Conservation (phyloP, 2,329 filamentous ascomycete species). For the Alternaria viburni region DNA sequence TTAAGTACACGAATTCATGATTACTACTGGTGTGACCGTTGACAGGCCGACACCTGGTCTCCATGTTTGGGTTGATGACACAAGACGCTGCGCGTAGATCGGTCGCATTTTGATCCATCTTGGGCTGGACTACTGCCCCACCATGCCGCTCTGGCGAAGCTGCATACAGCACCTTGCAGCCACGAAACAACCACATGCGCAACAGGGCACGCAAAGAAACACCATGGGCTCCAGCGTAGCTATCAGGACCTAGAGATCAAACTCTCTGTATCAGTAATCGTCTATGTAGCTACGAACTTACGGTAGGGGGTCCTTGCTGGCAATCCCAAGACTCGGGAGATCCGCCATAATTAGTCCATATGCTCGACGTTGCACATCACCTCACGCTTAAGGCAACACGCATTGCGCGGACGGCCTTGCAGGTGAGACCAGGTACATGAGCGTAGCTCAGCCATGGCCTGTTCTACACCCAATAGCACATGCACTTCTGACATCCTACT, state of each 20-base stretch:
- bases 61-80: slow-evolving; percentile 1
- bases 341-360: slow-evolving; percentile 41
- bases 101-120: slow-evolving; percentile 10
- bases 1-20: background rate
- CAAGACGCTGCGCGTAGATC: slow-evolving; percentile 15
- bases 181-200: background rate
- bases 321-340: slow-evolving; percentile 14
- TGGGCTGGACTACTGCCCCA: slow-evolving; percentile 6
- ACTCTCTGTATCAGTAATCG: slow-evolving; percentile 15
- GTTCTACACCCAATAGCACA: slow-evolving; percentile 13
- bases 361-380: slow-evolving; percentile 14
- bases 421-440: slow-evolving; percentile 17
- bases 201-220: background rate
- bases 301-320: slow-evolving; percentile 5
- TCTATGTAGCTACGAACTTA: slow-evolving; percentile 8
- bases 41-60: background rate
- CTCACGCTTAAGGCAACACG: slow-evolving; percentile 28
- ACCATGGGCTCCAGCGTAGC: background rate
- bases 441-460: slow-evolving; percentile 17
- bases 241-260: slow-evolving; percentile 1
- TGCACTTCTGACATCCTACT: background rate
- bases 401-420: slow-evolving; percentile 25
- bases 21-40: background rate
- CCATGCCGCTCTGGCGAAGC: background rate
- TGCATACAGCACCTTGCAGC: slow-evolving; percentile 1